Evolutionary conservation across 1,284 basidiomycete genomes (phyloP).

Genomic region (Mixia osmundae): DNA sequence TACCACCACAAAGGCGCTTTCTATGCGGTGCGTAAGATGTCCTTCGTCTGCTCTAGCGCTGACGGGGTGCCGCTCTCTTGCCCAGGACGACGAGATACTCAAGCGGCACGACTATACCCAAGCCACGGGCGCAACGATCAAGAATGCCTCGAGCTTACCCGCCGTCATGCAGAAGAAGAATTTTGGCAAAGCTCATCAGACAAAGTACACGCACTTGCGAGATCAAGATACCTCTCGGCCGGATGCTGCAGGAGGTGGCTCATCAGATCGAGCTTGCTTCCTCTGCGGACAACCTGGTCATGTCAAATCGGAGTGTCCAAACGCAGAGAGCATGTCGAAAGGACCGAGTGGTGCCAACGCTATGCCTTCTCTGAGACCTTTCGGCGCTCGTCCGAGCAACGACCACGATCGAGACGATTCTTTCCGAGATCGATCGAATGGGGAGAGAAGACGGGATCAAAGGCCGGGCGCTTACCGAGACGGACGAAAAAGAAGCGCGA

Average conservation of each 20-base stretch:
- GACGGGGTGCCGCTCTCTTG: background rate
- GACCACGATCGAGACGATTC: too few relatives aligned
- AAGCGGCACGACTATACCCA: conserved; percentile 64
- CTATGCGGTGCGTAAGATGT: conserved; percentile 42
- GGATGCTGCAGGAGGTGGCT: conserved; percentile 37
- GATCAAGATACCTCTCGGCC: conserved; percentile 69
- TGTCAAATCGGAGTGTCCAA: too few relatives aligned
- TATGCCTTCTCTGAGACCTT: too few relatives aligned
- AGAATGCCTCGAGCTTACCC: conserved; percentile 60
- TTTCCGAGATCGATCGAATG: too few relatives aligned
- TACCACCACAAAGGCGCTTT: conserved; percentile 99
- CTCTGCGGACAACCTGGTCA: conserved; percentile 30
- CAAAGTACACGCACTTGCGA: conserved; percentile 78
- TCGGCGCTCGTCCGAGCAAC: too few relatives aligned
- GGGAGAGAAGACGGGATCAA: too few relatives aligned
- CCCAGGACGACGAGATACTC: conserved; percentile 67
- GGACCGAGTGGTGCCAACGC: too few relatives aligned
- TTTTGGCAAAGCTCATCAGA: conserved; percentile 76
- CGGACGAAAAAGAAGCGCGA: too few relatives aligned
- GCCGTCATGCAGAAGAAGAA: conserved; percentile 93
- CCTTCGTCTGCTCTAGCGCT: conserved; percentile 4
- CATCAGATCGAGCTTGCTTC: conserved; percentile 43
- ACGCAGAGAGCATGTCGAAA: too few relatives aligned
- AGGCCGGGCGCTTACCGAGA: too few relatives aligned
- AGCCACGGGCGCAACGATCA: conserved; percentile 54